phyloP scores from a whole-genome alignment of 768 basidiomycete genomes.

The Leucocoprinus birnbaumii region DNA sequence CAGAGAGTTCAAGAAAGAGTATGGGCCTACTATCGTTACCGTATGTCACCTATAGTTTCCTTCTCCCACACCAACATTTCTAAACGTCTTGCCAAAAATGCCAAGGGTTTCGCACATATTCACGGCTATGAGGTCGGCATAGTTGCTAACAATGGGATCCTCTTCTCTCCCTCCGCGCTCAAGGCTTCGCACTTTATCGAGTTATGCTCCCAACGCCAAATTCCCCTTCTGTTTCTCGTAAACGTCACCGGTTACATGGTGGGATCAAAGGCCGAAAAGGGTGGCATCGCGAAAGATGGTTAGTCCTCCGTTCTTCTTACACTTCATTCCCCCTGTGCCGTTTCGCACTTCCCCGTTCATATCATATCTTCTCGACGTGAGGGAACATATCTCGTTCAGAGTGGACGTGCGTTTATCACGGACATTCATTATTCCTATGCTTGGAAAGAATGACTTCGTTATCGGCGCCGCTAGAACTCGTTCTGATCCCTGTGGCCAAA shows the following conservation, averaged over 20 bases:
- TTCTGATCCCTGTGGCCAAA: not conserved
- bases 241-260: constrained; percentile 99
- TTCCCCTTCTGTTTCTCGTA: constrained; percentile 90
- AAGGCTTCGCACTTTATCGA: constrained; percentile 97
- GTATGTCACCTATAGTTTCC: constrained; percentile 35
- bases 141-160: constrained; percentile 90
- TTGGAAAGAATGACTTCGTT: too few species aligned
- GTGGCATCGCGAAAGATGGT: constrained; percentile 94
- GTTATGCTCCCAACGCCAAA: constrained; percentile 86
- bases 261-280: constrained; percentile 90
- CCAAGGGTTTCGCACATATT: constrained; percentile 81
- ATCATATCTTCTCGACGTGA: too few species aligned
- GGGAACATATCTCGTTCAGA: too few species aligned
- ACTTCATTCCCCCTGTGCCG: not conserved
- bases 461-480: not conserved
- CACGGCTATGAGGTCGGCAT: constrained; percentile 92
- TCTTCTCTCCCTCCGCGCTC: constrained; percentile 90
- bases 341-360: too few species aligned
- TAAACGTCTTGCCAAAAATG: not conserved
- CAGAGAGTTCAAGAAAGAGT: constrained; percentile 95
- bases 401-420: too few species aligned
- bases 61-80: not conserved
- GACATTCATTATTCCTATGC: too few species aligned
- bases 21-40: constrained; percentile 87
- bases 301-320: constrained; percentile 5